Evolutionary conservation across 306 rosid species (phyloP), one percentile per base, ranked within the genome.

Genomic region (Cyamopsis tetragonoloba): DNA sequence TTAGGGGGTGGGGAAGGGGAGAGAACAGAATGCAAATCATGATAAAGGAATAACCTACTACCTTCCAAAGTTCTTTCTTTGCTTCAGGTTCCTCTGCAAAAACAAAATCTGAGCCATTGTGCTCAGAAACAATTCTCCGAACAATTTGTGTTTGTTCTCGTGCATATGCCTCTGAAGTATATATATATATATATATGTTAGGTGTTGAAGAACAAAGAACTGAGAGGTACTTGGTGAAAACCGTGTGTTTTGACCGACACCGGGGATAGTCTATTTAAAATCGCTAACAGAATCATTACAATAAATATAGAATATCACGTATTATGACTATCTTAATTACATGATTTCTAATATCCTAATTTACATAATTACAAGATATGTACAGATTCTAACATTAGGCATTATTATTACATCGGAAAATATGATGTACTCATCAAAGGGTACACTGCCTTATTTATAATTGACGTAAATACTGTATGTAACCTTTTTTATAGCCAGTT

Each of bases 71-170:
- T 73, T 93, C 96, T 50, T 83, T 84, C 75, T 89, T 89, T 4
- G 86, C 89, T 74, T 87, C 89, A 39, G 88, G 91, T 39, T 93
- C 98, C 85, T 87, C 96, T 0, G 96, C 88, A 65, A 78, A 93
- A 66, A 88, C 91, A 84, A 89, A 93, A 84, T 88, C 96, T 1
- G 98, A 86, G 63, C 98, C 98, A 81, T 88, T 80, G 88, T 93
- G 98, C 68, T 88, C 86, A 13, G 86, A 77, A 64, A 77, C 91
- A 76, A 93, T 79, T 80, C 76, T 77, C 84, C 87, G 93, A 77
- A 93, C 96, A 70, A 89, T 88, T 75, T 79, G 82, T 19, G 97
- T 87, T 81, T 92, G 98, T 70, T 92, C 98, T 26, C 84, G 91
- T 32, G 98, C 85, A 84, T 89, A 89, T 50, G 96, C 98, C 85